Evolutionary conservation across 1,284 basidiomycete genomes (phyloP).

Genomic region (Cystobasidium slooffiae): DNA sequence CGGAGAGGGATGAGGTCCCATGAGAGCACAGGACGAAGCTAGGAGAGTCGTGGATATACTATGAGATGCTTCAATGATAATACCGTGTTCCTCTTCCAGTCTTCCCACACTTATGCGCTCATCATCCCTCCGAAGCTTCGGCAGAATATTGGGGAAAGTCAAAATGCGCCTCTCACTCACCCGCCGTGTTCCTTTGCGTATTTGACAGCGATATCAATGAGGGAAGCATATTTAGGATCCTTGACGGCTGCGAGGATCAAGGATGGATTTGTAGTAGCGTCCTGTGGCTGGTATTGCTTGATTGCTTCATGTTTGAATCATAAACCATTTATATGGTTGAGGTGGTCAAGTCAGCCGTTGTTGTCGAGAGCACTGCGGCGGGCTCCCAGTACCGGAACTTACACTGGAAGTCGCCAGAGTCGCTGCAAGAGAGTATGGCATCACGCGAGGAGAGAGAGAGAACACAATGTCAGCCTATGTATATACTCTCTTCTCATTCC

Average conservation of each 20-base stretch:
- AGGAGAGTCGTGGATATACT: not conserved
- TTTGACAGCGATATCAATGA: conserved; percentile 82
- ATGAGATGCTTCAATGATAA: too few species aligned
- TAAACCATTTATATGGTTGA: too few species aligned
- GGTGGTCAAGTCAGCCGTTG: too few species aligned
- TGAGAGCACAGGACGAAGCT: not conserved
- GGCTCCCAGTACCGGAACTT: too few species aligned
- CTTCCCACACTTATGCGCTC: not conserved
- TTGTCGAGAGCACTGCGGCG: too few species aligned
- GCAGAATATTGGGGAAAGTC: conserved; percentile 8
- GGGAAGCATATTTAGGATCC: conserved; percentile 79
- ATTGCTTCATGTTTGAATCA: too few species aligned
- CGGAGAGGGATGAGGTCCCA: not conserved
- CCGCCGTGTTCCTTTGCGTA: conserved; percentile 81
- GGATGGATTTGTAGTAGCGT: conserved; percentile 87
- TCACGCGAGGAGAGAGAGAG: not conserved
- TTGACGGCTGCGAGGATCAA: conserved; percentile 88
- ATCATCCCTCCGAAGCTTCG: not conserved
- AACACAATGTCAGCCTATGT: not conserved
- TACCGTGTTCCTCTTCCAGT: not conserved
- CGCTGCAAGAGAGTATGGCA: conserved; percentile 17
- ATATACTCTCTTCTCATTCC: not conserved
- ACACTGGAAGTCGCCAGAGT: conserved; percentile 59
- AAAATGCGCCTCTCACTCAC: too few species aligned
- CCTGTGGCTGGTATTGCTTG: conserved; percentile 80